These are phyloP conservation scores for Acacia pycnantha DNA, from an alignment of 331 rosid genomes.

Conservation along the genomic window DNA sequence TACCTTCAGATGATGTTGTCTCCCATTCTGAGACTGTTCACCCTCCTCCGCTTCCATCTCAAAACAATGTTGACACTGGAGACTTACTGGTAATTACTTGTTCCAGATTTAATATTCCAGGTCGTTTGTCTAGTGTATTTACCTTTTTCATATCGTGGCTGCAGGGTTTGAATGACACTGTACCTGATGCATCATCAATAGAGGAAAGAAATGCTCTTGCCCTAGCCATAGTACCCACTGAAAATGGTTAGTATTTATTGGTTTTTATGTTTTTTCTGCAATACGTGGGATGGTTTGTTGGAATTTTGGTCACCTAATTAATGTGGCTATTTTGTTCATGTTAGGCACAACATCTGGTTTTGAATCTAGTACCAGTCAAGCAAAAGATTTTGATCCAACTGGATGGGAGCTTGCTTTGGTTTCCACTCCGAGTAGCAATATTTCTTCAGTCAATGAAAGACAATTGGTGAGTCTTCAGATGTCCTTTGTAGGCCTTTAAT, in stretches of 20 bases:
- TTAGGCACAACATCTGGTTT: slow-evolving; percentile 66
- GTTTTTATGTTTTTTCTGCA: slow-evolving; percentile 28
- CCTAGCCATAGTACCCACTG: slow-evolving; percentile 83
- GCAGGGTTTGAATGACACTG: slow-evolving; percentile 76
- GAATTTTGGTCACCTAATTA: slow-evolving; percentile 24
- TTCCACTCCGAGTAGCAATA: slow-evolving; percentile 81
- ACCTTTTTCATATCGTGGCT: slow-evolving; percentile 29
- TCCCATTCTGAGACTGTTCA: slow-evolving; percentile 56
- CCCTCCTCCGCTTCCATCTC: slow-evolving; percentile 51
- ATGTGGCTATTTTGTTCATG: slow-evolving; percentile 25
- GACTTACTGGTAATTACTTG: slow-evolving; percentile 70
- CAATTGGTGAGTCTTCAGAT: slow-evolving; percentile 74
- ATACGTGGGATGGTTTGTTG: slow-evolving; percentile 23
- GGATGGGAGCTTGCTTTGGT: slow-evolving; percentile 99
- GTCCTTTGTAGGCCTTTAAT: slow-evolving; percentile 9
- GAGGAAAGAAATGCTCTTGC: slow-evolving; percentile 96
- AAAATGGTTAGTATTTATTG: slow-evolving; percentile 45
- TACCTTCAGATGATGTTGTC: slow-evolving; percentile 45
- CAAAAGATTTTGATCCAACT: slow-evolving; percentile 83
- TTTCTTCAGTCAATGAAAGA: slow-evolving; percentile 83
- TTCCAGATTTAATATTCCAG: slow-evolving; percentile 12
- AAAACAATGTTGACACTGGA: slow-evolving; percentile 63
- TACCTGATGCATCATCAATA: slow-evolving; percentile 62
- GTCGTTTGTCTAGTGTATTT: slow-evolving; percentile 6
- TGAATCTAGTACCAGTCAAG: slow-evolving; percentile 51